Base-by-base conservation (phyloP, 768 basidiomycete genomes). In the Hypholoma sublateritium region DNA sequence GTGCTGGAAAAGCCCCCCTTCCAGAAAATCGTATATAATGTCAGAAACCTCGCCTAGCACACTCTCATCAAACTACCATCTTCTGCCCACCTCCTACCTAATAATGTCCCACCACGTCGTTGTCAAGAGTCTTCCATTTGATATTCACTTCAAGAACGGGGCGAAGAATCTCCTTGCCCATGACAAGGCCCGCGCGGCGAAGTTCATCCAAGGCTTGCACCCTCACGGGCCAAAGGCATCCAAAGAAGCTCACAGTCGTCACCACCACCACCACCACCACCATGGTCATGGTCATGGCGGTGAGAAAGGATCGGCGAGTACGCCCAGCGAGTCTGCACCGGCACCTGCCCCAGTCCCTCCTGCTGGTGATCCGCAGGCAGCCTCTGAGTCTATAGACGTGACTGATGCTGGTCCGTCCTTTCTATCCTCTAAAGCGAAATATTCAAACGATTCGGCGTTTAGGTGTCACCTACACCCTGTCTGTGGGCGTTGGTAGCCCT, bases 141-240 rank as follows among this genome's bases (percentile, higher is more conserved):
- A 53, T 9, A 35, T 43, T 19, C 75, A 75, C 60, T 52, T 85
- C 63, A 68, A 66, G 58, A 59, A 70, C n/a, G 76, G 77, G 43
- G 80, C 76, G 16, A 75, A 69, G 62, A 74, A 81, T 34, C 72
- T 86, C 60, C 68, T 85, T 45, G 74, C 79, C 25, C 78, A 79
- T 65, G 84, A 86, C 67, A 71, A 74, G 58, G 74, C 75, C 44
- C 79, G 85, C 14, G 83, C 84, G 11, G 68, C 76, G 68, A 86
- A 82, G 73, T 60, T 86, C 61, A 63, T 84, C n/a, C 70, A 75
- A 24, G 83, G 82, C 21, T 37, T 80, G 41, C 79, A 81, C 53
- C 78, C 83, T 0, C 82, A 85, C 57, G 82, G 84, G 14, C 85
- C 84, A 12, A 52, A 53, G 12, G 71, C 73, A 5, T 70, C 72